Conservation (phyloP, 108 stramenopile species). For the Mediolabrus comicus region DNA sequence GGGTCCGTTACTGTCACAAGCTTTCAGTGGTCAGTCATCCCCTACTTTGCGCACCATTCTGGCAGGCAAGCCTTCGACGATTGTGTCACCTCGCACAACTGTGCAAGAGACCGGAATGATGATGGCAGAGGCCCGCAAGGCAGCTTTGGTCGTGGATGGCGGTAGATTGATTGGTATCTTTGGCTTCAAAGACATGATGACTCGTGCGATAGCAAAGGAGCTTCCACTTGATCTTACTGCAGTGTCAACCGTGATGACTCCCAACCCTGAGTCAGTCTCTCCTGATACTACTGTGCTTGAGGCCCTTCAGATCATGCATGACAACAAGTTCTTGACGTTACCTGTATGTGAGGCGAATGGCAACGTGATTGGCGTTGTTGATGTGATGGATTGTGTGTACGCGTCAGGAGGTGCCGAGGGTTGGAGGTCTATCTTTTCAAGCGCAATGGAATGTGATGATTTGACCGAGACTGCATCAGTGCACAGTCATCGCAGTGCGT, state of each 20-base stretch:
- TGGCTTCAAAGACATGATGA: slow-evolving; percentile 95
- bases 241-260: slow-evolving; percentile 87
- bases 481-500: slow-evolving; percentile 32
- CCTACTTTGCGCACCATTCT: slow-evolving; percentile 76
- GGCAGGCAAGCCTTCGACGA: slow-evolving; percentile 66
- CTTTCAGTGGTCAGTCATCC: slow-evolving; percentile 65
- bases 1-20: slow-evolving; percentile 69
- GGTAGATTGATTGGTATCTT: slow-evolving; percentile 86
- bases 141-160: slow-evolving; percentile 79
- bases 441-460: slow-evolving; percentile 70
- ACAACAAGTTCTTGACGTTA: slow-evolving; percentile 90
- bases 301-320: slow-evolving; percentile 91
- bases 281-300: slow-evolving; percentile 88
- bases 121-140: slow-evolving; percentile 87
- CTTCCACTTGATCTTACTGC: slow-evolving; percentile 67
- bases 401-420: slow-evolving; percentile 84
- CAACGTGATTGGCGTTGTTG: slow-evolving; percentile 87
- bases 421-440: slow-evolving; percentile 83
- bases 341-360: slow-evolving; percentile 88
- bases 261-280: slow-evolving; percentile 86
- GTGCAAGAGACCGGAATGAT: slow-evolving; percentile 70
- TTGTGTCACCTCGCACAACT: slow-evolving; percentile 66
- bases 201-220: slow-evolving; percentile 83
- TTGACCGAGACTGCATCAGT: slow-evolving; percentile 51
- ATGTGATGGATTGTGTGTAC: slow-evolving; percentile 94